Evolutionary conservation across 2,329 filamentous ascomycete genomes (phyloP).

Genomic region (Diaporthe australafricana): DNA sequence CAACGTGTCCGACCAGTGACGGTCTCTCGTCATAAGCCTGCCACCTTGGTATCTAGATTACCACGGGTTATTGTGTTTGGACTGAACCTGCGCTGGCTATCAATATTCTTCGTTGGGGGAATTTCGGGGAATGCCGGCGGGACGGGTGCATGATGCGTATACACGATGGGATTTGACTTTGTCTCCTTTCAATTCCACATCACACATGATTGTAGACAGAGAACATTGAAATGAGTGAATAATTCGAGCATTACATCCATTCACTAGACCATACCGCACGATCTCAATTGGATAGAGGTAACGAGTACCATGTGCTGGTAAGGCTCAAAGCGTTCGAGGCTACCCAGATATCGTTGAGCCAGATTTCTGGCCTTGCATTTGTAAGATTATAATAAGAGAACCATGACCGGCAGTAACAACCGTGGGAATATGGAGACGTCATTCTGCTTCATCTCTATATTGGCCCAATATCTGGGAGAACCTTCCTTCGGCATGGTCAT

Average conservation of each 20-base stretch:
- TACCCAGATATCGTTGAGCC: background rate
- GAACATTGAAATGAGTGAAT: background rate
- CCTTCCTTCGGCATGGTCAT: constrained; percentile 13
- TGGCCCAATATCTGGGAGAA: background rate
- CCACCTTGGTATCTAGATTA: no score
- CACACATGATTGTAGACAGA: background rate
- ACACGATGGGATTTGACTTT: background rate
- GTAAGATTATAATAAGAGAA: background rate
- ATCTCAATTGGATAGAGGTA: background rate
- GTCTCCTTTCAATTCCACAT: background rate
- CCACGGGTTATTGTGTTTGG: background rate
- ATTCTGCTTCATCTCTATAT: background rate
- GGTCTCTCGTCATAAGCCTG: background rate
- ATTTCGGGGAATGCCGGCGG: background rate
- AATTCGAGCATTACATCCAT: background rate
- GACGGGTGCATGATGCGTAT: background rate
- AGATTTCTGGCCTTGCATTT: background rate
- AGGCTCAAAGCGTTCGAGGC: background rate
- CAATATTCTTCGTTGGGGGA: background rate
- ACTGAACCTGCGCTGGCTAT: background rate
- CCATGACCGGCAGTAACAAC: background rate
- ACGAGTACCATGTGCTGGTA: background rate
- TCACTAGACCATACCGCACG: background rate
- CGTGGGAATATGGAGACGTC: background rate
- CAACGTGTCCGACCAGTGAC: background rate